phyloP scores from a whole-genome alignment of 805 yeast species.

The Danielozyma ontarioensis region DNA sequence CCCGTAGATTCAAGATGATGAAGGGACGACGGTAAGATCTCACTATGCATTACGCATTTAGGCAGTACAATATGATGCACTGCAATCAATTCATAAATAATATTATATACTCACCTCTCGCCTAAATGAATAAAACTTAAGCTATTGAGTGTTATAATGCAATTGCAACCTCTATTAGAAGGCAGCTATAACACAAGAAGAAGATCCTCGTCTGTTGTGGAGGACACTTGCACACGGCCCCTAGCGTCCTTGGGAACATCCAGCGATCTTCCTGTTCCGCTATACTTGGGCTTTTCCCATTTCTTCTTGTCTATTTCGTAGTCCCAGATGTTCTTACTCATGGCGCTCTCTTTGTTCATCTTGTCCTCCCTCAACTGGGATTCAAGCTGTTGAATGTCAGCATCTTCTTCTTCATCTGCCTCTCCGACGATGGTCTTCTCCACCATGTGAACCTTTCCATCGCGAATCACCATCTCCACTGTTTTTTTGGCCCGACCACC shows the following conservation, averaged over 20 bases:
- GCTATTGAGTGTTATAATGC: no score
- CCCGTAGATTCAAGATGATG: conserved; percentile 38
- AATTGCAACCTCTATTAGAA: no score
- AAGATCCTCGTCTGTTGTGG: background rate
- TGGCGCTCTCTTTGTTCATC: conserved; percentile 21
- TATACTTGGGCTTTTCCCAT: conserved; percentile 52
- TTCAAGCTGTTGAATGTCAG: conserved; percentile 33
- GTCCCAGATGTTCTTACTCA: conserved; percentile 51
- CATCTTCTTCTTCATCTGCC: conserved; percentile 28
- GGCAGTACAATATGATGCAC: no score
- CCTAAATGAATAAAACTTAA: no score
- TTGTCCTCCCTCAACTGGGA: conserved; percentile 19
- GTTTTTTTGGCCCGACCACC: conserved; percentile 72
- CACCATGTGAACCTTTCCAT: conserved; percentile 71
- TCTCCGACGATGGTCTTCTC: conserved; percentile 33
- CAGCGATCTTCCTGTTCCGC: no score
- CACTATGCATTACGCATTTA: no score
- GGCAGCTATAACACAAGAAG: background rate
- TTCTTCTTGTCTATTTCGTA: conserved; percentile 46
- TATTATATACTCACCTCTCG: no score
- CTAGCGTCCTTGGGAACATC: background rate
- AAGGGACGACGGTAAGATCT: conserved; percentile 29
- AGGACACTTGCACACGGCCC: background rate
- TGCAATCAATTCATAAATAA: no score
- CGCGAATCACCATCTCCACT: conserved; percentile 69